A percentile compares a stretch with the other conserved stretches of the same genome.
Conservation (phyloP, 2,329 filamentous ascomycete species). For the Penicillium sp. region DNA sequence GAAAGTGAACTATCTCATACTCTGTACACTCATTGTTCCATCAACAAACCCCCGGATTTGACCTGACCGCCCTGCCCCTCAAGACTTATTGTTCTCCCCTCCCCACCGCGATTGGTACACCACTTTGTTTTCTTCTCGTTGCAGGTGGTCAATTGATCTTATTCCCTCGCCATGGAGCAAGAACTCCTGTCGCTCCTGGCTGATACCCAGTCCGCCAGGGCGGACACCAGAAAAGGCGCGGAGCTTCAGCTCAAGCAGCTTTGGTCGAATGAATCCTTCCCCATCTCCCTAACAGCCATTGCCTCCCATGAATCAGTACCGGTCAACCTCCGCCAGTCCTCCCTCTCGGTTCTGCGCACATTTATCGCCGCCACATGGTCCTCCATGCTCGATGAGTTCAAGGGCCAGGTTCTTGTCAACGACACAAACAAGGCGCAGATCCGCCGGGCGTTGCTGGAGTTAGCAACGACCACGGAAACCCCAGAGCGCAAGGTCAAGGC, state of each 20-base stretch:
- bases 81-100: slow-evolving; percentile 3
- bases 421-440: slow-evolving; percentile 69
- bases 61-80: slow-evolving; percentile 9
- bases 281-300: slow-evolving; percentile 72
- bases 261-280: slow-evolving; percentile 64
- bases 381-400: slow-evolving; percentile 64
- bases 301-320: slow-evolving; percentile 69
- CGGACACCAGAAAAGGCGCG: slow-evolving; percentile 74
- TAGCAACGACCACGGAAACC: slow-evolving; percentile 65
- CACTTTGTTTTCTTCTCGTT: slow-evolving; percentile 4
- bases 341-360: slow-evolving; percentile 70
- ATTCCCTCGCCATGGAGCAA: slow-evolving; percentile 65
- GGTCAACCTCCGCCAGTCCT: slow-evolving; percentile 71
- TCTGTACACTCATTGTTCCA: too few species aligned
- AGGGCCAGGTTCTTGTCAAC: slow-evolving; percentile 60
- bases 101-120: slow-evolving; percentile 8
- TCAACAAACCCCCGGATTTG: too few species aligned
- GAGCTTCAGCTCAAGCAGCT: slow-evolving; percentile 74
- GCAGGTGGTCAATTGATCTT: slow-evolving; percentile 8
- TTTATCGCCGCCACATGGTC: slow-evolving; percentile 86
- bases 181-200: slow-evolving; percentile 82
- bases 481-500: slow-evolving; percentile 79
- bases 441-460: slow-evolving; percentile 65
- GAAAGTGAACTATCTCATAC: too few species aligned
- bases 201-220: slow-evolving; percentile 73